A percentile compares a stretch with the other conserved stretches of the same genome.
These are phyloP conservation scores for Penicillium hesseltinei DNA, from an alignment of 2,329 filamentous ascomycete species.

Conservation along the genomic window DNA sequence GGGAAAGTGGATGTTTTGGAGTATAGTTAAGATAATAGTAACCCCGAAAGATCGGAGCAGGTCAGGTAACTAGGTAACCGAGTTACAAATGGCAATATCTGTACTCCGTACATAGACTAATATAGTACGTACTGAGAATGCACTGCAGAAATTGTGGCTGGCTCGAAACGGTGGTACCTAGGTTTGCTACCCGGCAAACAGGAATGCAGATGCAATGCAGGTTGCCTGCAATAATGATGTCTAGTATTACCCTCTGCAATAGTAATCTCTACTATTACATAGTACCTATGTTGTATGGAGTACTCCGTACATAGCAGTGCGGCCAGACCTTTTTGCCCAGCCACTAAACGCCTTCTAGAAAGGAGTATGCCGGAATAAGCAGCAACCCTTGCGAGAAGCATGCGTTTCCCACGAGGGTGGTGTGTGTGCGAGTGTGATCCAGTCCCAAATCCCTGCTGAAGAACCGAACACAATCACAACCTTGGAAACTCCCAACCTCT, in stretches of 20 bases:
- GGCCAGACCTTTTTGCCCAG: slow-evolving; percentile 1
- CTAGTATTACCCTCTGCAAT: slow-evolving; percentile 1
- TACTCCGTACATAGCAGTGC: too few relatives aligned
- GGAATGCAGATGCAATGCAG: slow-evolving; percentile 3
- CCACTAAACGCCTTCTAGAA: slow-evolving; percentile 9
- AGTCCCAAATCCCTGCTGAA: neutral
- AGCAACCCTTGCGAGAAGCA: neutral
- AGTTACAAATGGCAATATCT: neutral
- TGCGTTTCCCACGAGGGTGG: slow-evolving; percentile 8
- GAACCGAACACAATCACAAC: neutral
- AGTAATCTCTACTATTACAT: neutral
- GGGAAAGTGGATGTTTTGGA: neutral
- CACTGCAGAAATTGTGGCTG: neutral
- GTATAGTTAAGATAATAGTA: neutral
- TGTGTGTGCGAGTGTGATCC: neutral
- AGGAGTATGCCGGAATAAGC: neutral
- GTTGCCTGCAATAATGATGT: slow-evolving; percentile 6
- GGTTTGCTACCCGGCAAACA: slow-evolving; percentile 1
- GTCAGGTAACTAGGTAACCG: neutral
- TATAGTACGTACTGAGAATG: neutral
- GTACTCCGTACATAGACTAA: neutral
- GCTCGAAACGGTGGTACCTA: neutral
- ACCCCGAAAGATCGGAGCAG: neutral
- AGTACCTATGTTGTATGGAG: neutral
- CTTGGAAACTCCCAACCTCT: neutral